Base-by-base conservation (phyloP, 2,329 filamentous ascomycete genomes). In the Alternaria arbusti region DNA sequence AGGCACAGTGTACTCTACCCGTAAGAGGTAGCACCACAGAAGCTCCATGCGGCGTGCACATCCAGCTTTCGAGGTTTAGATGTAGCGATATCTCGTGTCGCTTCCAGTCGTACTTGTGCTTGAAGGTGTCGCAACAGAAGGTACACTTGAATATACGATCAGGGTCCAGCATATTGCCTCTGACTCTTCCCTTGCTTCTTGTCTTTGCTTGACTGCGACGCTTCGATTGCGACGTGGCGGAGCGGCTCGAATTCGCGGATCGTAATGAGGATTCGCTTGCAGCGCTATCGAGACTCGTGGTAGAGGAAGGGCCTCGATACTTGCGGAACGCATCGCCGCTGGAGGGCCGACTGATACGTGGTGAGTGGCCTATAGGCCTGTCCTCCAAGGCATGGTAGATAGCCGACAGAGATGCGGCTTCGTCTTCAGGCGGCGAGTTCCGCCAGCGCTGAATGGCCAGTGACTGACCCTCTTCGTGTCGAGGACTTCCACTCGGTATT, bases 351-450 rank as follows among this genome's bases (percentile, higher is more conserved):
- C 81, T 69, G 44, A 22, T 61, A 13, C 57, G 62, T 32, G 47
- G 60, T 15, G 64, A 60, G 5, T 44, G 45, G 25, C 50, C 62
- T 58, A 47, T 30, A 55, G 65, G 51, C 6, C 49, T 62, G 25
- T 63, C 62, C 25, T 75, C 80, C 47, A 90, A 80, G 68, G 88
- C 88, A 73, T 87, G 83, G 62, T 84, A 84, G 80, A 90, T 90
- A 79, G 86, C 88, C 44, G 84, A 85, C 46, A 88, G 83, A 7
- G 86, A 83, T 59, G 88, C 88, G 69, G 88, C 86, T 83, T 90
- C 88, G 80, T 90, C 83, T 79, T 90, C 88, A 25, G 88, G 88
- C 32, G 88, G 88, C 59, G 87, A 89, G 68, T 88, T 82, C 71
- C 89, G 85, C 88, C 88, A 90, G 82, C 88, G 82, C 79, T 90